Evolutionary conservation across 2,329 filamentous ascomycete genomes (phyloP).

Genomic region (Cordyceps militaris): DNA sequence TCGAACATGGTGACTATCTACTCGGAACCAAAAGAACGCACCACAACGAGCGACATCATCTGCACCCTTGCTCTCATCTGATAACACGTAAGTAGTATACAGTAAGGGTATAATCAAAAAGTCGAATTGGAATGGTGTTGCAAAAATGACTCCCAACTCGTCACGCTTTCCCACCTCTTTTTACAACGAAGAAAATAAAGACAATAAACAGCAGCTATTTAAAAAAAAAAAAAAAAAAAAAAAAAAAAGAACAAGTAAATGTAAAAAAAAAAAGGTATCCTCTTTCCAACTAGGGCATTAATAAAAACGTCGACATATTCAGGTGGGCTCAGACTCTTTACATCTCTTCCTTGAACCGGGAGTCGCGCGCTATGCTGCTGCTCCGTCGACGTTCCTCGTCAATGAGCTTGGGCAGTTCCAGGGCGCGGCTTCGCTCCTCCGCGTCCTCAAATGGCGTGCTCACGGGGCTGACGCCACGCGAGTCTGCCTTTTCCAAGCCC

Average conservation of each 20-base stretch:
- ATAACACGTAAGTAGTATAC: background rate
- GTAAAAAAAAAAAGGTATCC: background rate
- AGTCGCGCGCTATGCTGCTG: constrained; percentile 48
- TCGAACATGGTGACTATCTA: too few species aligned
- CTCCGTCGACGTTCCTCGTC: constrained; percentile 32
- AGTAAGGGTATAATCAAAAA: background rate
- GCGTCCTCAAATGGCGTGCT: constrained; percentile 42
- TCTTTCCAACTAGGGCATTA: background rate
- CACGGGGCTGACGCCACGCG: constrained; percentile 30
- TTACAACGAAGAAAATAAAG: background rate
- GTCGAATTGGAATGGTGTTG: background rate
- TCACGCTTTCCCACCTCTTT: constrained; percentile 4
- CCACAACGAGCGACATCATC: background rate
- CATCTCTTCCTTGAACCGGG: constrained; percentile 53
- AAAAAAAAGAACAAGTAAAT: too few species aligned
- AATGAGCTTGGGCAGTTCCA: constrained; percentile 26
- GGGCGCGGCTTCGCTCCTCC: constrained; percentile 13
- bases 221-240: too few species aligned
- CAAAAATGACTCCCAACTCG: background rate
- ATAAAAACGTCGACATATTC: background rate
- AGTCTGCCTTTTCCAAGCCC: constrained; percentile 20
- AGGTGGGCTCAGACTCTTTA: constrained; percentile 12
- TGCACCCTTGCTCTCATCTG: background rate
- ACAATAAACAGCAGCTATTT: too few species aligned
- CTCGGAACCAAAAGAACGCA: background rate